Conservation (phyloP, 2,329 filamentous ascomycete species). For the Emergomyces africanus region DNA sequence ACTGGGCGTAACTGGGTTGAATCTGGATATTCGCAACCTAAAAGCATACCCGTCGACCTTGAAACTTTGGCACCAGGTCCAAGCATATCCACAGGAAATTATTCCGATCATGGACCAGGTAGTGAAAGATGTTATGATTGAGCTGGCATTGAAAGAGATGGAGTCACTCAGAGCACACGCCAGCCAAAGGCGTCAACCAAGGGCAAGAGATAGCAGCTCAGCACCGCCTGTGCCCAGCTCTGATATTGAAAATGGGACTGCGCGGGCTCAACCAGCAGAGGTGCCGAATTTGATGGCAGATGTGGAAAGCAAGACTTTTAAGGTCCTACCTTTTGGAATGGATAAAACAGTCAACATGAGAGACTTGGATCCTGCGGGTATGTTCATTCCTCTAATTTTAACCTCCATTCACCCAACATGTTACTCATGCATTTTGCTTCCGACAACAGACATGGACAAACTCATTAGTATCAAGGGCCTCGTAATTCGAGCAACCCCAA, state of each 20-base stretch:
- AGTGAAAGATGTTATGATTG: slow-evolving; percentile 85
- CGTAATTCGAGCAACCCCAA: slow-evolving; percentile 87
- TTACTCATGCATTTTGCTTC: background rate
- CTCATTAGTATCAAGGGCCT: slow-evolving; percentile 89
- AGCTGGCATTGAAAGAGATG: slow-evolving; percentile 71
- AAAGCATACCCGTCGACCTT: slow-evolving; percentile 84
- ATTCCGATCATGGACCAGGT: slow-evolving; percentile 93
- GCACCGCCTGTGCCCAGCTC: slow-evolving; percentile 69
- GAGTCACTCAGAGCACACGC: slow-evolving; percentile 49
- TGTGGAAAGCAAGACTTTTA: slow-evolving; percentile 66
- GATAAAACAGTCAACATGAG: slow-evolving; percentile 81
- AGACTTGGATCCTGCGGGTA: slow-evolving; percentile 79
- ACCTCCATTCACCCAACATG: background rate
- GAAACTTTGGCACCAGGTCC: slow-evolving; percentile 91
- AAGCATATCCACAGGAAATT: slow-evolving; percentile 91
- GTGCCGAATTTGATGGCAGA: slow-evolving; percentile 62
- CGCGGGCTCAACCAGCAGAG: slow-evolving; percentile 23
- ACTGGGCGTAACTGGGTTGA: slow-evolving; percentile 70
- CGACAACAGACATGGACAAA: slow-evolving; percentile 69
- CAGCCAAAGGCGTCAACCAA: slow-evolving; percentile 33
- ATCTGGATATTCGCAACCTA: slow-evolving; percentile 77
- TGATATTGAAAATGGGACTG: slow-evolving; percentile 46
- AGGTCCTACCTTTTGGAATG: slow-evolving; percentile 79
- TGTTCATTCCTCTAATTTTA: slow-evolving; percentile 10
- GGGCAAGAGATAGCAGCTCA: slow-evolving; percentile 50